Evolutionary conservation across 257 asterid species (phyloP), one percentile per base, ranked within the genome.

Genomic region (Hygrophila difformis): DNA sequence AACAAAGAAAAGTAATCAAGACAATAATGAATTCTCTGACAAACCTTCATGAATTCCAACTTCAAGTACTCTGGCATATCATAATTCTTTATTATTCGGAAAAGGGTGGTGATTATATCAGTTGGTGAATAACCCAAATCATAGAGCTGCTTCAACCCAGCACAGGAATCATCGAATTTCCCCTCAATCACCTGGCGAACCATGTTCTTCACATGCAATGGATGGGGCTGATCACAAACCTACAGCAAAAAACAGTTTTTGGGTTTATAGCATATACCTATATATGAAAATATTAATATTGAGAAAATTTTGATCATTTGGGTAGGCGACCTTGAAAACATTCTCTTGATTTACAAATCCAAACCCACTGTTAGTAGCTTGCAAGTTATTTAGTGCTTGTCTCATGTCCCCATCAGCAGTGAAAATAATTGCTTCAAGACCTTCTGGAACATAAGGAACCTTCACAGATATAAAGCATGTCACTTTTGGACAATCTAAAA

Each of bases 381-480:
- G 98, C 77, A 91, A 69, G 82, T 91, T 91, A 60, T 91, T 91
- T 72, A 91, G 63, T 39, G 95, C 98, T 47, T 91, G 98, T 56
- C 96, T 76, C 98, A 86, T 91, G 54, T 91, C 98, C 49, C 98
- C 98, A 74, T 91, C 96, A 51, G 98, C 95, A 18, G 98, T 86
- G 71, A 91, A 91, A 56, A 91, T 86, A 56, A 91, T 76, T 13
- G 98, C 96, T 63, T 86, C 98, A 57, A 91, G 95, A 47, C 98
- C 98, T 71, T 91, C 95, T 0, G 96, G 96, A 51, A 63, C 92
- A 70, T 86, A 91, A 48, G 96, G 81, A 37, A 91, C 93, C 98
- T 91, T 64, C 47, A 51, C 15, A 60, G 45, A 33, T 39, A 47
- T 23, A 37, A 51, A 51, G 43, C 5, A 23, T 14, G 44, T 55